Evolutionary conservation across 2,329 filamentous ascomycete species (phyloP).

Genomic region (Tolypocladium cylindrosporum): DNA sequence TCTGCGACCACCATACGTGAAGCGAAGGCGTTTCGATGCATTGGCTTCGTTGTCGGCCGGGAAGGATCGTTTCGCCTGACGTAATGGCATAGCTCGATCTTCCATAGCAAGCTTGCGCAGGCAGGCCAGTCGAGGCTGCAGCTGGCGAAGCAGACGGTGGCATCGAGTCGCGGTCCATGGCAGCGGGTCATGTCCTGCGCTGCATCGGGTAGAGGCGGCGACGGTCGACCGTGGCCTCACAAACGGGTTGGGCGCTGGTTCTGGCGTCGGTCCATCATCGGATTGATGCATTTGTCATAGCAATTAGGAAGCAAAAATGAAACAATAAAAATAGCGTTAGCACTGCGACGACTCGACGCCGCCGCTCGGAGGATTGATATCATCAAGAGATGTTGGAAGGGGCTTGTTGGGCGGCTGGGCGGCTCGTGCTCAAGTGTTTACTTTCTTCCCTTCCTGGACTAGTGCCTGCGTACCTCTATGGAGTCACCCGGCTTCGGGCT

Average conservation of each 20-base stretch:
- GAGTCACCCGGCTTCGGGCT: slow-evolving; percentile 1
- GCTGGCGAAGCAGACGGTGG: slow-evolving; percentile 34
- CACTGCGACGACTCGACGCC: neutral
- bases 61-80: slow-evolving; percentile 11
- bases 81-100: slow-evolving; percentile 4
- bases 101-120: slow-evolving; percentile 24
- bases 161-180: slow-evolving; percentile 39
- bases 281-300: neutral
- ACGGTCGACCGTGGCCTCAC: neutral
- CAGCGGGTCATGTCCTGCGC: slow-evolving; percentile 10
- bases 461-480: slow-evolving; percentile 5
- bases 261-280: neutral
- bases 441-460: slow-evolving; percentile 18
- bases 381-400: neutral
- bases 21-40: slow-evolving; percentile 16
- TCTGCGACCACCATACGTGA: slow-evolving; percentile 19
- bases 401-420: neutral
- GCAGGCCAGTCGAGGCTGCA: slow-evolving; percentile 30
- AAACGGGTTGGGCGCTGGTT: neutral
- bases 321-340: neutral
- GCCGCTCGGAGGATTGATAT: neutral
- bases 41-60: slow-evolving; percentile 2
- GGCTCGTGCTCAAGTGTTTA: slow-evolving; percentile 14
- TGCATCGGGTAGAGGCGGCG: neutral
- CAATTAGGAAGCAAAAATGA: neutral